Evolutionary conservation across 306 rosid species (phyloP).

Genomic region (Astragalus membranaceus): DNA sequence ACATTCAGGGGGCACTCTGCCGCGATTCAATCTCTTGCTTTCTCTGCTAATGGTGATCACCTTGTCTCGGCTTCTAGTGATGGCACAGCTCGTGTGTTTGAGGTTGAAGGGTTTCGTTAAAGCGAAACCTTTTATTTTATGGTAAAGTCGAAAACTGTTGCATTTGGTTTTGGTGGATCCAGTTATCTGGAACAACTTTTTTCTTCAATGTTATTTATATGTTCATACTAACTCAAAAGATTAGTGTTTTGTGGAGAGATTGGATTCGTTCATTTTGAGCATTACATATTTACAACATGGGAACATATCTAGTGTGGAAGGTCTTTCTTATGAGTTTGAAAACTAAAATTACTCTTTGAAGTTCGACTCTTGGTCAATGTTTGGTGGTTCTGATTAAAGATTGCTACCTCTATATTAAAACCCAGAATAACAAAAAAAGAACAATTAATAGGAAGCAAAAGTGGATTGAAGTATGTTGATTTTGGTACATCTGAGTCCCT

Average conservation of each 20-base stretch:
- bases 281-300: background rate
- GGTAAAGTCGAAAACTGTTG: background rate
- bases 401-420: too few species aligned
- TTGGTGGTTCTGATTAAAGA: too few species aligned
- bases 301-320: too few species aligned
- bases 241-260: background rate
- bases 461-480: too few species aligned
- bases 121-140: background rate
- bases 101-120: conserved; percentile 42
- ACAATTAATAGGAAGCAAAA: too few species aligned
- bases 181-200: background rate
- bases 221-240: background rate
- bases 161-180: background rate
- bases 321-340: too few species aligned
- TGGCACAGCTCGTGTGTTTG: conserved; percentile 77
- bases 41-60: conserved; percentile 54
- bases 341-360: too few species aligned
- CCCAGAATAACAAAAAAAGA: too few species aligned
- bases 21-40: conserved; percentile 56
- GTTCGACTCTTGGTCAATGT: too few species aligned
- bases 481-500: too few species aligned
- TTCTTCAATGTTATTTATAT: conserved; percentile 1
- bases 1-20: conserved; percentile 61
- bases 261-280: background rate
- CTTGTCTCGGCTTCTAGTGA: conserved; percentile 72